These are phyloP conservation scores for Penicillium sclerotiorum DNA, from an alignment of 2,329 filamentous ascomycete species.

Conservation along the genomic window DNA sequence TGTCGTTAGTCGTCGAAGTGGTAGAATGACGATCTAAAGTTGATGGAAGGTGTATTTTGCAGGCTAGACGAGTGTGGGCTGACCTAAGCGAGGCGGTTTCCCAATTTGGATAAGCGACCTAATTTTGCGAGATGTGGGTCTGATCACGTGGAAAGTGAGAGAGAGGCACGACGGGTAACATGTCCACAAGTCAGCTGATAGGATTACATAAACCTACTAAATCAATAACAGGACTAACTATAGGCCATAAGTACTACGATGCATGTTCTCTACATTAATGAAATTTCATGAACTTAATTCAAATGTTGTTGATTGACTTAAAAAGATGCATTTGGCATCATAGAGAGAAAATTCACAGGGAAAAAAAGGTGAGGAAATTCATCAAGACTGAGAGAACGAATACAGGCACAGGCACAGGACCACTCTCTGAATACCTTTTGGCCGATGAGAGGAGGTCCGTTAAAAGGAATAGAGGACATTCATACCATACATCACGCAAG, in stretches of 20 bases:
- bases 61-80: conserved; percentile 47
- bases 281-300: no score
- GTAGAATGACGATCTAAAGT: conserved; percentile 45
- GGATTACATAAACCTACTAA: conserved; percentile 8
- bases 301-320: conserved; percentile 19
- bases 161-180: background rate
- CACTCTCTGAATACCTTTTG: conserved; percentile 12
- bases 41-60: conserved; percentile 41
- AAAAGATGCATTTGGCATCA: conserved; percentile 22
- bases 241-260: no score
- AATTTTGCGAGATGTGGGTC: conserved; percentile 1
- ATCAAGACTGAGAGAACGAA: conserved; percentile 26
- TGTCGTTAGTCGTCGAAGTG: conserved; percentile 51
- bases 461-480: conserved; percentile 16
- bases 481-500: conserved; percentile 29
- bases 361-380: conserved; percentile 21
- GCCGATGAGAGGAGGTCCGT: conserved; percentile 16
- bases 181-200: background rate
- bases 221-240: background rate
- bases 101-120: conserved; percentile 17
- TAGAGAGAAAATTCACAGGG: conserved; percentile 24
- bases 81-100: conserved; percentile 41
- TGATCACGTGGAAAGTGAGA: conserved; percentile 10
- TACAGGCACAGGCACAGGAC: conserved; percentile 20
- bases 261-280: no score